Evolutionary conservation across 2,329 filamentous ascomycete species (phyloP).

Genomic region (Sporothrix brunneoviolacea): DNA sequence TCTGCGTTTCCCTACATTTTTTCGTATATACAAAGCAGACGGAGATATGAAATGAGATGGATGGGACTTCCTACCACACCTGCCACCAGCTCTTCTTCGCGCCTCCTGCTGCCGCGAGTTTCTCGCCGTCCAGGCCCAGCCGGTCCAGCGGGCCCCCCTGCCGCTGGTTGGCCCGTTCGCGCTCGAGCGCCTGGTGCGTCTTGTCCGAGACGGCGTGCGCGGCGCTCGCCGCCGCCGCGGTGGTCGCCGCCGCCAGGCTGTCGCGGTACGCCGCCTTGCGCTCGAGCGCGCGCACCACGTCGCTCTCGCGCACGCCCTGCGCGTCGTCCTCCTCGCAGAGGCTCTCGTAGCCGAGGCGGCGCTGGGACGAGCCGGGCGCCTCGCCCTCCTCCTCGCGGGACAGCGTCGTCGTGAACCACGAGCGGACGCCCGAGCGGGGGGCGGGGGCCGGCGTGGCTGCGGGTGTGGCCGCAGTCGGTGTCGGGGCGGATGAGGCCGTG

Average conservation of each 20-base stretch:
- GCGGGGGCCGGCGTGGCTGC: neutral
- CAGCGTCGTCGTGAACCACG: conserved; percentile 34
- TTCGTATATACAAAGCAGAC: too few species aligned
- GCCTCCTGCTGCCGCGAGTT: conserved; percentile 3
- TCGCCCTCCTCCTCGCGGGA: conserved; percentile 31
- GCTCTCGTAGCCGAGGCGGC: conserved; percentile 27
- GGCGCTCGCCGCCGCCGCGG: too few species aligned
- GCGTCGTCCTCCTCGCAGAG: conserved; percentile 28
- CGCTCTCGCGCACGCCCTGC: conserved; percentile 24
- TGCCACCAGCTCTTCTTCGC: conserved; percentile 41
- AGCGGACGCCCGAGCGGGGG: conserved; percentile 16
- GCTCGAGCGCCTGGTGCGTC: conserved; percentile 39
- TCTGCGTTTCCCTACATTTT: neutral
- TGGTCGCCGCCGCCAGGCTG: too few species aligned
- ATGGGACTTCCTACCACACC: conserved; percentile 4
- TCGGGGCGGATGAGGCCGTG: neutral
- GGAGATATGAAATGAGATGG: too few species aligned
- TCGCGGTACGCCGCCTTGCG: conserved; percentile 25
- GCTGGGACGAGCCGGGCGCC: conserved; percentile 18
- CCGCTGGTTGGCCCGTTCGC: conserved; percentile 45
- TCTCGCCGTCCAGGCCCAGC: conserved; percentile 34
- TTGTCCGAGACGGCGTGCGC: conserved; percentile 29
- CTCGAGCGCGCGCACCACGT: conserved; percentile 27
- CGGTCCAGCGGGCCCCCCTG: conserved; percentile 45
- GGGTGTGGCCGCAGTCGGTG: neutral